Base-by-base conservation (phyloP, 2,329 filamentous ascomycete genomes). In the Penicillium expansum region DNA sequence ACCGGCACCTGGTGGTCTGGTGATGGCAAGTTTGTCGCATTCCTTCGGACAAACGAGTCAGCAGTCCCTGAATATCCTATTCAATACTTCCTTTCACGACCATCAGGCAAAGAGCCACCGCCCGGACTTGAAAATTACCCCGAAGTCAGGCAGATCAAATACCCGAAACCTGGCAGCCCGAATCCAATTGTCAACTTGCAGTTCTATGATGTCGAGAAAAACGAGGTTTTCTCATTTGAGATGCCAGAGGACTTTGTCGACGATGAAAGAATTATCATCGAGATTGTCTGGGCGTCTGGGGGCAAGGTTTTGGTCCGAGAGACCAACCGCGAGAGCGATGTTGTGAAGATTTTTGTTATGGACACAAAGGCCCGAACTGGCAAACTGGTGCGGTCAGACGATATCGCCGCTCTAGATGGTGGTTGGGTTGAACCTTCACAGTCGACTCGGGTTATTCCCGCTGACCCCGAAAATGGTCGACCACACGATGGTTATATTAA, bases 351-450 rank as follows among this genome's bases (percentile, higher is more conserved):
- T 27, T 86, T 96, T 7, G 80, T 97, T 6, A 86, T 97, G 54
- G 91, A 99, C 70, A 89, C 94, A 5, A 76, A 79, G 22, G 77
- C 81, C 3, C 87, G 91, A 47, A 86, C 83, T 20, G 92, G 91
- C 30, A 89, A 88, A 72, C 88, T 90, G 0, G 86, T 97, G 47
- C 83, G 93, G 61, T 88, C 86, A 20, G 83, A 90, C 48, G 86
- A 99, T 72, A 86, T 97, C 48, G 84, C 86, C 62, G 82, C 88
- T 56, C 80, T 97, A n/a, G 94, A 99, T 71, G 92, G 92, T 22
- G 95, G 94, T 33, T 99, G 94, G 94, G 93, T 97, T 67, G 94
- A 99, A 76, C 91, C 96, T 41, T 91, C 91, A 1, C 88, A 96
- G 67, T 85, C 88, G 41, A 96, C 92, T 4, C 86, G 80, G 14